These are phyloP conservation scores for Kluyveromyces siamensis DNA, from an alignment of 805 yeast genomes.

Conservation along the genomic window DNA sequence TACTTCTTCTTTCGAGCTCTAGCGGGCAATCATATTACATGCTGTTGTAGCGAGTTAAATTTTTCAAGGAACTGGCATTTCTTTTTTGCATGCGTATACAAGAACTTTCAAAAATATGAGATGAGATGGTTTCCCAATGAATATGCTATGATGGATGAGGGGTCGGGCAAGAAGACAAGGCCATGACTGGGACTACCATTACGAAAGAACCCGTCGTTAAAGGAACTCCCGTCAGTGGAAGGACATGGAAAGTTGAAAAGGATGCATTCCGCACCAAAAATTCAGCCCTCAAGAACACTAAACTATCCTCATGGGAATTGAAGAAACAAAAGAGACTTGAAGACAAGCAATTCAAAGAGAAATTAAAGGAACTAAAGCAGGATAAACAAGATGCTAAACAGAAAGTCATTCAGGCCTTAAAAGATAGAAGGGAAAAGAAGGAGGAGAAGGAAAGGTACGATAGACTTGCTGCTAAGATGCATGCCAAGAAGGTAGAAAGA, in stretches of 20 bases:
- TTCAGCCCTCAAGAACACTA: slow-evolving; percentile 42
- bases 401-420: slow-evolving; percentile 45
- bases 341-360: slow-evolving; percentile 58
- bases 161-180: background rate
- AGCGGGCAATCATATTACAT: slow-evolving; percentile 1
- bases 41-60: slow-evolving; percentile 1
- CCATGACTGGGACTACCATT: background rate
- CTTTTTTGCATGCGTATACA: slow-evolving; percentile 3
- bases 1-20: no score
- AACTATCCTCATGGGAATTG: slow-evolving; percentile 48
- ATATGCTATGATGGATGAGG: background rate
- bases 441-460: slow-evolving; percentile 88
- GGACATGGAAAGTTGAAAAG: slow-evolving; percentile 63
- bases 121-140: slow-evolving; percentile 8
- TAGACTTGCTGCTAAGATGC: slow-evolving; percentile 76
- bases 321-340: slow-evolving; percentile 58
- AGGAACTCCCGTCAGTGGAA: slow-evolving; percentile 53
- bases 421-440: slow-evolving; percentile 69
- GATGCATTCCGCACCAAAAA: slow-evolving; percentile 58
- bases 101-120: slow-evolving; percentile 4
- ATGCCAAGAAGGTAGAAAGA: slow-evolving; percentile 85
- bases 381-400: slow-evolving; percentile 61
- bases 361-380: slow-evolving; percentile 62
- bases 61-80: slow-evolving; percentile 6
- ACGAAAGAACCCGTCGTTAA: slow-evolving; percentile 15